Conservation (phyloP, 108 stramenopile species). For the Nitzschia palea region DNA sequence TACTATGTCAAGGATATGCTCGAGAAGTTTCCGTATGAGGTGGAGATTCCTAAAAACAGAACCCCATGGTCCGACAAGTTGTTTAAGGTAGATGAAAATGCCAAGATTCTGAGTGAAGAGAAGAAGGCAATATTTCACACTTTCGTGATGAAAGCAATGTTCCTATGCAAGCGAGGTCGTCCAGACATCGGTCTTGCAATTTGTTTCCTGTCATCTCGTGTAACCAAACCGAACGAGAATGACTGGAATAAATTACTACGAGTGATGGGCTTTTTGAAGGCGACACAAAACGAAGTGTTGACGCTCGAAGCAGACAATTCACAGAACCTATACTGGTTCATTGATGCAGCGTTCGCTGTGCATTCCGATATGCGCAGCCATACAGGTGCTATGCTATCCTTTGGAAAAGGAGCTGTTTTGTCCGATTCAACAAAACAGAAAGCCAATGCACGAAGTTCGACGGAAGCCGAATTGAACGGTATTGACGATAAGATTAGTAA, state of each 20-base stretch:
- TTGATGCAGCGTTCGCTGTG: slow-evolving; percentile 38
- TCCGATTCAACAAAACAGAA: slow-evolving; percentile 39
- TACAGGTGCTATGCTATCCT: slow-evolving; percentile 27
- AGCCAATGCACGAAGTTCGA: slow-evolving; percentile 44
- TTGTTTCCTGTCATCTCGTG: slow-evolving; percentile 49
- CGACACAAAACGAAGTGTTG: slow-evolving; percentile 24
- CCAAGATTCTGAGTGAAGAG: slow-evolving; percentile 6
- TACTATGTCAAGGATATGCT: slow-evolving; percentile 23
- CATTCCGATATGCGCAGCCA: slow-evolving; percentile 30
- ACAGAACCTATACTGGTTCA: slow-evolving; percentile 15
- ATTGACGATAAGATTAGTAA: slow-evolving; percentile 44
- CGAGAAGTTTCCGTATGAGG: slow-evolving; percentile 11
- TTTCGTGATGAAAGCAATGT: slow-evolving; percentile 24
- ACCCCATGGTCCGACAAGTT: slow-evolving; percentile 5
- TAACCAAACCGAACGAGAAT: slow-evolving; percentile 37
- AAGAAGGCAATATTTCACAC: slow-evolving; percentile 5
- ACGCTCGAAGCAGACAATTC: slow-evolving; percentile 21
- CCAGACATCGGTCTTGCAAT: slow-evolving; percentile 16
- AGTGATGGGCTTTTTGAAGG: slow-evolving; percentile 38
- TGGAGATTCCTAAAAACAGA: not conserved
- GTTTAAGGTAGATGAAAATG: slow-evolving; percentile 9
- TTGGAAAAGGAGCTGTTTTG: slow-evolving; percentile 26
- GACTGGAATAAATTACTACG: slow-evolving; percentile 45
- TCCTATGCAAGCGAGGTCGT: slow-evolving; percentile 20
- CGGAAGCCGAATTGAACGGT: slow-evolving; percentile 48